A percentile compares a stretch with the other conserved stretches of the same genome.
phyloP scores from a whole-genome alignment of 1,284 basidiomycete species.

The Cryptococcus maquisensis region DNA sequence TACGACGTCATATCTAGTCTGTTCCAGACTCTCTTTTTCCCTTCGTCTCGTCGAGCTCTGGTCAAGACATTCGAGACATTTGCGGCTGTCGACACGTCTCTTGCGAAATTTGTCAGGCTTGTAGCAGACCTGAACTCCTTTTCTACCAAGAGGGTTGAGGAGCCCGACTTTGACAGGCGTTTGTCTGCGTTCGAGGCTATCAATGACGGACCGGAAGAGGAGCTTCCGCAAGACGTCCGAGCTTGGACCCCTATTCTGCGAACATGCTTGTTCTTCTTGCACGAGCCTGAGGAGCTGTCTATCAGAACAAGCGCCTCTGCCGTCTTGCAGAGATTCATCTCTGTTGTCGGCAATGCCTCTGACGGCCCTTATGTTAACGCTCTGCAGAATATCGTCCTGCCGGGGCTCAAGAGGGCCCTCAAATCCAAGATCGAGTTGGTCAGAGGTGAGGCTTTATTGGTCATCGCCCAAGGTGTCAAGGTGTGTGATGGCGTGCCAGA shows the following conservation, averaged over 20 bases:
- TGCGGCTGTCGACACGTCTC: constrained; percentile 54
- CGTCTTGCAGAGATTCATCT: constrained; percentile 73
- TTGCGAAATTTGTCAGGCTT: constrained; percentile 57
- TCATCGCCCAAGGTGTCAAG: constrained; percentile 71
- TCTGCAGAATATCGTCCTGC: constrained; percentile 67
- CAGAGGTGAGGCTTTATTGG: constrained; percentile 76
- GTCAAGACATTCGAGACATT: constrained; percentile 63
- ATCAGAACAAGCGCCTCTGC: constrained; percentile 78
- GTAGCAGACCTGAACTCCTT: constrained; percentile 78
- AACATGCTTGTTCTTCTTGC: constrained; percentile 80
- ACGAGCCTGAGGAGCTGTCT: constrained; percentile 83
- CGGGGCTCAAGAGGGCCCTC: constrained; percentile 76
- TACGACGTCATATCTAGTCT: constrained; percentile 68
- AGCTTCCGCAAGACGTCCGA: constrained; percentile 17
- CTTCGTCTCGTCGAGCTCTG: constrained; percentile 64
- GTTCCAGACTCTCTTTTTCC: constrained; percentile 69
- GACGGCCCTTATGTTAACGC: constrained; percentile 51
- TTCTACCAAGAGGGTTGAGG: constrained; percentile 74
- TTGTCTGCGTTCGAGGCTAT: constrained; percentile 71
- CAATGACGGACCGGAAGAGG: constrained; percentile 56
- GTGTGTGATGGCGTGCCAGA: constrained; percentile 60
- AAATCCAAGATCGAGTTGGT: constrained; percentile 81
- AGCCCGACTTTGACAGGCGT: constrained; percentile 88
- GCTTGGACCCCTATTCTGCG: constrained; percentile 78
- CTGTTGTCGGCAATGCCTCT: constrained; percentile 55